Evolutionary conservation across 116 monocot genomes (phyloP), one percentile per base, ranked within the genome.

Genomic region (Trichopus zeylanicus): DNA sequence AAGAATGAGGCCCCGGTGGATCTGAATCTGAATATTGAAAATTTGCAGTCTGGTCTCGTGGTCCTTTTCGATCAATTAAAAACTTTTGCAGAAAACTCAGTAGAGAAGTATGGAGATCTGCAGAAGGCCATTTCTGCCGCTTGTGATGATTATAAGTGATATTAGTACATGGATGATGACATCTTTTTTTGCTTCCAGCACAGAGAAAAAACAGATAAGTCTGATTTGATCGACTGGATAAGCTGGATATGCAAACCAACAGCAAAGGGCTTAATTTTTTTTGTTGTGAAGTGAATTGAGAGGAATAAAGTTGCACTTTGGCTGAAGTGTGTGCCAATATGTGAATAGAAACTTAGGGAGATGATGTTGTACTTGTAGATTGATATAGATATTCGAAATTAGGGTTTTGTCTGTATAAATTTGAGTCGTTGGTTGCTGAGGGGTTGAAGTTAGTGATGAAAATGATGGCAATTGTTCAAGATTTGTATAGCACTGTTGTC

Each of bases 51-150:
- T 5, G 31, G 69, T 8, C 54, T 92, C 59, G 67, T 42, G 27
- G 60, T 59, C 9, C 64, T 92, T 15, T 65, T 92, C 12, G 69
- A 57, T 60, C 57, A 65, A 53, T 58, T 92, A 60, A 69, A 61
- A 57, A 61, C 34, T 18, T 84, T 87, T 59, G 73, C 92, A 3
- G 73, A 72, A 42, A 38, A 53, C 10, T 88, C 92, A 3, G 53
- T 76, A 48, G 48, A 22, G 22, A 79, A 74, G 31, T 93, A 88
- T 60, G 70, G 61, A 37, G 27, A n/a, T 53, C 85, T 90, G 9
- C 49, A 75, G 26, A 28, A 48, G 15, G 24, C 59, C 4, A 75
- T 89, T 28, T 13, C 22, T 30, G 46, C 53, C 8, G 84, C 78
- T 25, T 26, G 30, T 34, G 48, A 11, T 28, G 55, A 4, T 1